Conservation (phyloP, 148 eudicot genomes). For the Rhododendron henanense region DNA sequence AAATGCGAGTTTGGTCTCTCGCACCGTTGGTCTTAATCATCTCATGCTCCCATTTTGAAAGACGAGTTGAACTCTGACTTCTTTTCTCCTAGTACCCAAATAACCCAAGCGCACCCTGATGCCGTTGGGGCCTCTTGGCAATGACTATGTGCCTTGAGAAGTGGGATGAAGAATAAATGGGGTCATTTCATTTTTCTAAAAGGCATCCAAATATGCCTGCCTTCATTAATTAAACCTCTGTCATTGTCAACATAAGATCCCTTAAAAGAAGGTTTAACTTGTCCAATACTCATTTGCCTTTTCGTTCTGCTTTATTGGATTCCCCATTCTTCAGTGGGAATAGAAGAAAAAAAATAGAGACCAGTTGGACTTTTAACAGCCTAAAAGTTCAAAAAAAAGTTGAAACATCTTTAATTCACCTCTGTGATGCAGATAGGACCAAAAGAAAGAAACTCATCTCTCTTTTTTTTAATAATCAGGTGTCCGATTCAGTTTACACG, state of each 20-base stretch:
- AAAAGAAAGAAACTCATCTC: background rate
- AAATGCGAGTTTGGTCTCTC: too few relatives aligned
- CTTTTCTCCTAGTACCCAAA: too few relatives aligned
- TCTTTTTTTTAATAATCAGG: too few relatives aligned
- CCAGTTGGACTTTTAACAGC: conserved; percentile 4
- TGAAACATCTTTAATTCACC: background rate
- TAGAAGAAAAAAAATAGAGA: conserved; percentile 7
- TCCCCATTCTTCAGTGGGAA: conserved; percentile 16
- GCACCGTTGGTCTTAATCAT: too few relatives aligned
- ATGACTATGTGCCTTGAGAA: background rate
- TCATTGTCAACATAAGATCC: conserved; percentile 2
- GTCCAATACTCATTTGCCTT: conserved; percentile 14
- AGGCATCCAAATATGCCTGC: background rate
- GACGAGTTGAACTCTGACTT: too few relatives aligned
- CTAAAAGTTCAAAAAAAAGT: conserved; percentile 4
- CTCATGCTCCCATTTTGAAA: too few relatives aligned
- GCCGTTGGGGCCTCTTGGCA: too few relatives aligned
- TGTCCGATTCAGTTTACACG: too few relatives aligned
- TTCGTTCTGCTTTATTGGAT: conserved; percentile 22
- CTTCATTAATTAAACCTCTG: background rate
- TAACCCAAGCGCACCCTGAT: too few relatives aligned
- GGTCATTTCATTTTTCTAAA: background rate
- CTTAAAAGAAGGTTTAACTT: conserved; percentile 12
- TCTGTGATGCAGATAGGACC: background rate
- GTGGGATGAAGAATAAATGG: background rate